A percentile compares a stretch with the other conserved stretches of the same genome.
Evolutionary conservation across 2,329 filamentous ascomycete genomes (phyloP).

Genomic region (Lachnellula arida): DNA sequence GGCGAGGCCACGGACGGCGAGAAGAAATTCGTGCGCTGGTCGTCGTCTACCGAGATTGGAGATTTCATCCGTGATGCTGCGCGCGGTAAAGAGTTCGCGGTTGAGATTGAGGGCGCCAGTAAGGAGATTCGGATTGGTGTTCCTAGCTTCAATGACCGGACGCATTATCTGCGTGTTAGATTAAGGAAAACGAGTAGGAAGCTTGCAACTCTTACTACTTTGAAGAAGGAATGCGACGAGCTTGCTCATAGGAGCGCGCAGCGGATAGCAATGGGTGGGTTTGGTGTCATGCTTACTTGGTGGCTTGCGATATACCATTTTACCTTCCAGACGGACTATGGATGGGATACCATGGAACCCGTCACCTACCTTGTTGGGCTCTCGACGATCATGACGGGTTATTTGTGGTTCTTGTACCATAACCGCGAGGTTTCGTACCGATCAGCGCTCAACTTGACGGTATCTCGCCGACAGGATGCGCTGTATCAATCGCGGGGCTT

Average conservation of each 20-base stretch:
- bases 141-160: conserved; percentile 85
- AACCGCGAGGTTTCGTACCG: conserved; percentile 86
- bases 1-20: conserved; percentile 15
- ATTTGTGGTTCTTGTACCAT: conserved; percentile 91
- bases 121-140: conserved; percentile 72
- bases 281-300: conserved; percentile 68
- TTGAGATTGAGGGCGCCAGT: conserved; percentile 70
- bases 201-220: conserved; percentile 62
- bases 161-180: conserved; percentile 76
- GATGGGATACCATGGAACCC: conserved; percentile 89
- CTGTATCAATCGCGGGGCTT: conserved; percentile 75
- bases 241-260: conserved; percentile 75
- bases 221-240: conserved; percentile 78
- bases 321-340: conserved; percentile 67
- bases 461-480: conserved; percentile 69
- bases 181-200: conserved; percentile 66
- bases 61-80: conserved; percentile 92
- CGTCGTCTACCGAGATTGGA: conserved; percentile 80
- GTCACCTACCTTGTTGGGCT: conserved; percentile 87
- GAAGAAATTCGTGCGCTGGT: conserved; percentile 78
- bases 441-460: conserved; percentile 80
- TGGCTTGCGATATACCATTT: conserved; percentile 66
- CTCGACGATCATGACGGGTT: conserved; percentile 80
- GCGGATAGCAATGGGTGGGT: conserved; percentile 73
- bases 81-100: conserved; percentile 75